Conservation (phyloP, 2,329 filamentous ascomycete species). For the Alternaria sp. region DNA sequence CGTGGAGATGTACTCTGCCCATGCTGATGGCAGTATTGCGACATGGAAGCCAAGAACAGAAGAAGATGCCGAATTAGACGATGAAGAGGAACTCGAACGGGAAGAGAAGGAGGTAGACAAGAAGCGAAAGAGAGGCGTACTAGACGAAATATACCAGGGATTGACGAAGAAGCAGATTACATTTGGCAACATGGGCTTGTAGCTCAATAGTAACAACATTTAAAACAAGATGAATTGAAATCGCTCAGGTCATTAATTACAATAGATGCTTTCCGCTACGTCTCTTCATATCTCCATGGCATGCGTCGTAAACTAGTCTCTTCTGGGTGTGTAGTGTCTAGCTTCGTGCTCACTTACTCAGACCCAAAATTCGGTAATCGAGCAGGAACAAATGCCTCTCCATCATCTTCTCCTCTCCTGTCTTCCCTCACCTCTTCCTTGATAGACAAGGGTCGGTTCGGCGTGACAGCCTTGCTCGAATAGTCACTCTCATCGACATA, state of each 20-base stretch:
- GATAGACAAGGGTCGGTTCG: constrained; percentile 34
- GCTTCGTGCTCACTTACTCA: not conserved
- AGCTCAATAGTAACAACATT: not conserved
- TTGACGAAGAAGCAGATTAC: constrained; percentile 77
- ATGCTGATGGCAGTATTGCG: constrained; percentile 83
- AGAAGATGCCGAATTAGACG: constrained; percentile 56
- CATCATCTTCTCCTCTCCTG: constrained; percentile 13
- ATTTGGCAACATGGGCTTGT: constrained; percentile 51
- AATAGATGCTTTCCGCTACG: not conserved
- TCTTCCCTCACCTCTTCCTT: constrained; percentile 26
- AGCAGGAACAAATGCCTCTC: constrained; percentile 44
- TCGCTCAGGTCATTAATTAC: not conserved
- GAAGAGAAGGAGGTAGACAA: constrained; percentile 44
- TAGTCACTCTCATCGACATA: constrained; percentile 41
- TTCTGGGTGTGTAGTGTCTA: not conserved
- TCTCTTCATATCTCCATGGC: not conserved
- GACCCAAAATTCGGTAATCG: constrained; percentile 44
- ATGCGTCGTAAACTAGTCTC: not conserved
- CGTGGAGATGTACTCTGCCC: constrained; percentile 80
- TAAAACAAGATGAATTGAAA: not conserved
- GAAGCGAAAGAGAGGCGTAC: constrained; percentile 76
- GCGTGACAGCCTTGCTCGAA: constrained; percentile 37
- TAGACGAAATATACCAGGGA: constrained; percentile 81
- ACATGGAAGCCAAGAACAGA: constrained; percentile 74
- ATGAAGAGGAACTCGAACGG: constrained; percentile 51